These are phyloP conservation scores for Sanguinoderma infundibulare DNA, from an alignment of 1,284 basidiomycete species.

Conservation along the genomic window DNA sequence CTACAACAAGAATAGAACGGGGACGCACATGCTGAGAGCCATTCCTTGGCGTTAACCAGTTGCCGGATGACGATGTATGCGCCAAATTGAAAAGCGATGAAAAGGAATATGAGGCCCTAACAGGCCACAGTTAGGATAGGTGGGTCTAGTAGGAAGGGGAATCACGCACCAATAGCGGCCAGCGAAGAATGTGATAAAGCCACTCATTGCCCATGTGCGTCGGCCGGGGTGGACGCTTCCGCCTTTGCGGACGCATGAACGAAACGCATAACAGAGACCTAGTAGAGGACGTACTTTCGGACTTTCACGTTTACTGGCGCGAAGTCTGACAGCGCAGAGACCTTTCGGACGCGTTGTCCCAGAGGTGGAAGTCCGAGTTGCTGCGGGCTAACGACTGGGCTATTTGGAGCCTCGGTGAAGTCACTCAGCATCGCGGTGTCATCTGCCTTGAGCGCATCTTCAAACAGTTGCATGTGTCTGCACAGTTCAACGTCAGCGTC, in stretches of 20 bases:
- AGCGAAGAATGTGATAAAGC: slow-evolving; percentile 82
- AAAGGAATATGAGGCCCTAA: slow-evolving; percentile 80
- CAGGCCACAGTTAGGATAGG: background rate
- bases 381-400: slow-evolving; percentile 39
- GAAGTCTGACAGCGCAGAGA: slow-evolving; percentile 91
- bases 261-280: background rate
- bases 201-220: slow-evolving; percentile 69
- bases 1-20: background rate
- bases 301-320: slow-evolving; percentile 89
- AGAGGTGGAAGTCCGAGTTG: slow-evolving; percentile 31
- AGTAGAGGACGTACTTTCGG: slow-evolving; percentile 50
- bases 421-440: slow-evolving; percentile 48
- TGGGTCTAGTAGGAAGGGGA: background rate
- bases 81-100: slow-evolving; percentile 88
- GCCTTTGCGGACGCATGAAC: slow-evolving; percentile 43
- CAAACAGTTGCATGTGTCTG: slow-evolving; percentile 78
- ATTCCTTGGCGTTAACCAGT: slow-evolving; percentile 92
- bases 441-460: slow-evolving; percentile 65
- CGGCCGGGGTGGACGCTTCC: slow-evolving; percentile 50
- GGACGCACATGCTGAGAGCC: slow-evolving; percentile 81
- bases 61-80: slow-evolving; percentile 89
- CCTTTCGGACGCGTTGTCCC: slow-evolving; percentile 63
- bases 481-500: background rate
- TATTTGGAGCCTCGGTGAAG: slow-evolving; percentile 42
- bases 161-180: slow-evolving; percentile 84